Base-by-base conservation (phyloP, 331 rosid genomes). In the Quercus phellos region DNA sequence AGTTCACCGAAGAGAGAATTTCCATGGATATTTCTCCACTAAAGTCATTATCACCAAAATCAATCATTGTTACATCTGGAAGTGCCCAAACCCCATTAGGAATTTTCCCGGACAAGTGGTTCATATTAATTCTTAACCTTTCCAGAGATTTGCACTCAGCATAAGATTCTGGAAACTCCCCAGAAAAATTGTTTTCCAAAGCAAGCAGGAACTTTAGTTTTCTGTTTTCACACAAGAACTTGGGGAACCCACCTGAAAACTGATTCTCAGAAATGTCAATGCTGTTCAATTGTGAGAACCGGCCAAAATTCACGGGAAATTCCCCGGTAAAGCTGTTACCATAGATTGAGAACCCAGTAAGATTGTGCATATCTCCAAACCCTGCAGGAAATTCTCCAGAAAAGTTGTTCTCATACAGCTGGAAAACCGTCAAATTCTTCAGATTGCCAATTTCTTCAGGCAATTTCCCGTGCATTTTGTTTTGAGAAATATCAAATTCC, bases 211-310 rank as follows among this genome's bases (percentile, higher is more conserved):
- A 79, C 21, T 3, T 83, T 78, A 95, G 78, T 88, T 84, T 81
- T 67, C 72, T 80, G 9, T 76, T 84, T 79, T 91, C 91, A 85
- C 99, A 95, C 83, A 95, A 82, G 86, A 80, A 93, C 86, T 77
- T 86, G 53, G 99, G 99, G 74, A 95, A 95, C 80, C 59, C 77
- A 51, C 99, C 99, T n/a, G 96, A 86, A 78, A 95, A 95, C 72
- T 83, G 90, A 81, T 95, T 95, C 84, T 95, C 99, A 1, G 99
- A 95, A 84, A 95, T 85, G 89, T 95, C 99, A 14, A 95, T 85
- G 80, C 93, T 91, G 14, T 85, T 76, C 68, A 95, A 84, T 0
- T 83, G 91, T 3, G 98, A 87, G 76, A 86, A 90, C 3, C 88
- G 85, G 70, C 98, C 99, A 2, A 95, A 83, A 70, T 86, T 85